These are phyloP conservation scores for Abrus precatorius DNA, from an alignment of 306 rosid species.

Conservation along the genomic window DNA sequence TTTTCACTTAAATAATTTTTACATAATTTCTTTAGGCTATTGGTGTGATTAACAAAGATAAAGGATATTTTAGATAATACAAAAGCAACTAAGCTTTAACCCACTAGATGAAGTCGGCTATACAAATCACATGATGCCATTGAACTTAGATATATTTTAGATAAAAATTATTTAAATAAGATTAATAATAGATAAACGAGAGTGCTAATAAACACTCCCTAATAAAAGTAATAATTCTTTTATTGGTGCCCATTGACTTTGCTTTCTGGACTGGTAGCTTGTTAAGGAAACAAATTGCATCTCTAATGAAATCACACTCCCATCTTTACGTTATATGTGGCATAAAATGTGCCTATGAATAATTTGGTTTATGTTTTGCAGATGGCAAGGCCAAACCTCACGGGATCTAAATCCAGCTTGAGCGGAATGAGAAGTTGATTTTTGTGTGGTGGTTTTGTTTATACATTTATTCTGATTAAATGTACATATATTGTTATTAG, in stretches of 20 bases:
- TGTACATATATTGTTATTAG: constrained; percentile 70
- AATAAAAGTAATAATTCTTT: neutral
- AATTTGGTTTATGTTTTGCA: constrained; percentile 55
- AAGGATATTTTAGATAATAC: neutral
- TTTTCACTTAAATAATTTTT: neutral
- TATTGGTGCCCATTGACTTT: neutral
- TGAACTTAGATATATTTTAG: neutral
- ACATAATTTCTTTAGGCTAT: neutral
- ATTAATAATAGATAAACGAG: no score
- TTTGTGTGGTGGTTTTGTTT: constrained; percentile 52
- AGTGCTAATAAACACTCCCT: neutral
- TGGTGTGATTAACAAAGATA: neutral
- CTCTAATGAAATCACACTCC: neutral
- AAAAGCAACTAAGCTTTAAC: no score
- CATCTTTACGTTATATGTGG: neutral
- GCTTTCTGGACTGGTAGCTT: neutral
- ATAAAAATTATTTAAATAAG: neutral
- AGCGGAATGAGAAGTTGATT: constrained; percentile 40
- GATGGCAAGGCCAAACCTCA: constrained; percentile 95
- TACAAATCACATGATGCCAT: no score
- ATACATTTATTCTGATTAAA: constrained; percentile 52
- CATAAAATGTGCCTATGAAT: constrained; percentile 23
- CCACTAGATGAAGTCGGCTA: no score
- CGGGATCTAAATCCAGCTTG: constrained; percentile 74
- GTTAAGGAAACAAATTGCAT: neutral